phyloP scores from a whole-genome alignment of 2,329 filamentous ascomycete genomes.

The Penicillium sp. region DNA sequence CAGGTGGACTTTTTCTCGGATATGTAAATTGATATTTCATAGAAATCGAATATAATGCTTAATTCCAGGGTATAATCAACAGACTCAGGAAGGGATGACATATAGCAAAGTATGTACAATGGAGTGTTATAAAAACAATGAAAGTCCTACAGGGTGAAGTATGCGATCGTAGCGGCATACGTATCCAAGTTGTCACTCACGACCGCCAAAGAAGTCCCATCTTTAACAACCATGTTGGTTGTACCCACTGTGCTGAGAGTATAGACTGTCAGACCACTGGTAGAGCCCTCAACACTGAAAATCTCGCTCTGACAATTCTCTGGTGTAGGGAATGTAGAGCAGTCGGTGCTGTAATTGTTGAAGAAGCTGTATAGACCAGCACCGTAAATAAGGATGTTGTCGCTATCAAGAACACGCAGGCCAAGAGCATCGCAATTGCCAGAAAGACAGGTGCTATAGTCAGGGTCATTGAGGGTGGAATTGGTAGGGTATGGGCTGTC shows the following conservation, averaged over 20 bases:
- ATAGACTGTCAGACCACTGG: conserved; percentile 40
- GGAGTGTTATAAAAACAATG: background rate
- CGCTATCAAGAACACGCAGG: conserved; percentile 48
- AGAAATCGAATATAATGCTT: background rate
- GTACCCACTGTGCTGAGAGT: conserved; percentile 50
- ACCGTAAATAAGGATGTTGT: conserved; percentile 50
- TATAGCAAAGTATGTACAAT: conserved; percentile 4
- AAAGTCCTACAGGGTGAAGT: conserved; percentile 33
- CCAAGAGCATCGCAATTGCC: conserved; percentile 48
- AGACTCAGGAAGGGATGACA: background rate
- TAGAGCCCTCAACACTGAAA: conserved; percentile 46
- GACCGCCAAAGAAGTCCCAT: conserved; percentile 45
- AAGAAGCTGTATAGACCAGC: conserved; percentile 58
- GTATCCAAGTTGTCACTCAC: conserved; percentile 50
- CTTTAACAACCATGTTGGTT: conserved; percentile 47
- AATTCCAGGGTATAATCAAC: background rate
- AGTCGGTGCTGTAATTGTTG: conserved; percentile 51
- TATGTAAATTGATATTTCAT: background rate
- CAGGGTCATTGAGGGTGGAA: conserved; percentile 34
- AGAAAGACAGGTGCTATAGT: conserved; percentile 31
- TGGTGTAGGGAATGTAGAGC: conserved; percentile 39
- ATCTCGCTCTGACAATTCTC: conserved; percentile 52
- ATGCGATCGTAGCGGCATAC: conserved; percentile 45
- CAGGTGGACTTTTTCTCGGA: background rate
- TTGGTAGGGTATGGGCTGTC: conserved; percentile 33